Conservation (phyloP, 345 rosid species). For the Boechera stricta region DNA sequence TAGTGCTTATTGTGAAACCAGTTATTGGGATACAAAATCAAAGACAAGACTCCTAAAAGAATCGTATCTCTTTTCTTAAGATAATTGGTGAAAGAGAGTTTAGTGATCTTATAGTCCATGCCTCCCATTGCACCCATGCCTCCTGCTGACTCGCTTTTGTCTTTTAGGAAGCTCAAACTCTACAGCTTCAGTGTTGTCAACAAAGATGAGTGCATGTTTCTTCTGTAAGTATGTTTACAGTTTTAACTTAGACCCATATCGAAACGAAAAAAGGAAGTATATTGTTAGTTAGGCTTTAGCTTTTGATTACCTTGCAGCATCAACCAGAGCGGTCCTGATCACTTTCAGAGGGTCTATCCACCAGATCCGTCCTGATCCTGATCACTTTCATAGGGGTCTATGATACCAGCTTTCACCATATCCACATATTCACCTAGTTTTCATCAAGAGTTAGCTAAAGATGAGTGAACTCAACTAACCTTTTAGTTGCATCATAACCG, state of each 20-base stretch:
- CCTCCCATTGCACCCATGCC: conserved; percentile 53
- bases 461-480: neutral
- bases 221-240: neutral
- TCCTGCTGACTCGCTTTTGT: conserved; percentile 59
- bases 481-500: neutral
- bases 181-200: conserved; percentile 88
- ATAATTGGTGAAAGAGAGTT: neutral
- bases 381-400: neutral
- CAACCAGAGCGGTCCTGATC: neutral
- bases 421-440: neutral
- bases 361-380: neutral
- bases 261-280: neutral
- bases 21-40: conserved; percentile 13
- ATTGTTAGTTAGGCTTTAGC: neutral
- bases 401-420: neutral
- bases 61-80: neutral
- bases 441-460: neutral
- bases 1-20: neutral
- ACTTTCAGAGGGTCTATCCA: neutral
- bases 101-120: conserved; percentile 37
- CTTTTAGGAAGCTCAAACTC: conserved; percentile 69
- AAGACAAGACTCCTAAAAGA: neutral
- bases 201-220: conserved; percentile 46
- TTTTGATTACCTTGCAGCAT: conserved; percentile 27
- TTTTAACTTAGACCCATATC: neutral